phyloP scores from a whole-genome alignment of 2,329 filamentous ascomycete genomes.

The Truncatella angustata region DNA sequence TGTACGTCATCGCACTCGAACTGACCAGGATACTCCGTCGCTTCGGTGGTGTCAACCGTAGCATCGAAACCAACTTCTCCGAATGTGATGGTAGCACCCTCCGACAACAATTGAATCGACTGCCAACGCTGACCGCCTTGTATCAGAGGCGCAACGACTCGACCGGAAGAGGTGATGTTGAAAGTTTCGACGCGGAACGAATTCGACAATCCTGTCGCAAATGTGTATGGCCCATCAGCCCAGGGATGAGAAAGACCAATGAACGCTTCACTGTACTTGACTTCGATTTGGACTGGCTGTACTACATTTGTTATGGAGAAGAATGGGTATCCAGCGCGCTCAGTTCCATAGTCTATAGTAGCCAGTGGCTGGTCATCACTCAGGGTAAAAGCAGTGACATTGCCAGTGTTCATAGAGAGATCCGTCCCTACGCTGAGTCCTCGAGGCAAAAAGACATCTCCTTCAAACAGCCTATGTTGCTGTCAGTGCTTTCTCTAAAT shows the following conservation, averaged over 20 bases:
- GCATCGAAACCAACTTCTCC: constrained; percentile 28
- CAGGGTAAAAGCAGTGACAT: not conserved
- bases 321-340: not conserved
- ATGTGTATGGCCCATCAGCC: constrained; percentile 4
- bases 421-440: not conserved
- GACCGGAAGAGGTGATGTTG: constrained; percentile 1
- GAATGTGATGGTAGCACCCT: constrained; percentile 16
- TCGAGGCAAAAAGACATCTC: not conserved
- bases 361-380: not conserved
- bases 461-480: not conserved
- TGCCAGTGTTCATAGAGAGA: not conserved
- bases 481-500: too few relatives aligned
- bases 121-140: constrained; percentile 9
- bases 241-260: not conserved
- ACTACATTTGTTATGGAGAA: not conserved
- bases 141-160: not conserved
- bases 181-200: constrained; percentile 7
- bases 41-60: constrained; percentile 22
- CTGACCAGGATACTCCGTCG: constrained; percentile 25
- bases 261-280: constrained; percentile 7
- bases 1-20: constrained; percentile 27
- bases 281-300: constrained; percentile 7
- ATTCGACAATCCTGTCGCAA: not conserved
- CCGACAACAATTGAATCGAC: not conserved
- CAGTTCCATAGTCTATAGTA: not conserved